phyloP scores from a whole-genome alignment of 306 rosid genomes.

The Corylus heterophylla region DNA sequence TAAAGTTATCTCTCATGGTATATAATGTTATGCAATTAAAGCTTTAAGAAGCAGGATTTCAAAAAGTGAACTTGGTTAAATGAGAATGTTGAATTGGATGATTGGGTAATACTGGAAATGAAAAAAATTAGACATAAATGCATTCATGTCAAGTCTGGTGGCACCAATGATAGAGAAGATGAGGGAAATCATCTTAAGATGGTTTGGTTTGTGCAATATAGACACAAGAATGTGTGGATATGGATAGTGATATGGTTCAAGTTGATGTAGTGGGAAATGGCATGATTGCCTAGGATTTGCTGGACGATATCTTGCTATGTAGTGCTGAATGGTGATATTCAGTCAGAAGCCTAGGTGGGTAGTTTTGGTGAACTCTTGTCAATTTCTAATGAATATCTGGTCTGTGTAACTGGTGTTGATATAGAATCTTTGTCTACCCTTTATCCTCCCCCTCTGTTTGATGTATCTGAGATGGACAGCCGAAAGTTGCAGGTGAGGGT shows the following conservation, averaged over 20 bases:
- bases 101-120: no score
- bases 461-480: constrained; percentile 55
- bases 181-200: no score
- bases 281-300: background rate
- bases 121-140: no score
- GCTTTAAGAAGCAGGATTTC: background rate
- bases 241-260: no score
- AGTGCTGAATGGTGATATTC: background rate
- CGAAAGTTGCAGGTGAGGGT: constrained; percentile 53
- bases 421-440: constrained; percentile 48
- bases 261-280: background rate
- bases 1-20: background rate
- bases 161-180: no score
- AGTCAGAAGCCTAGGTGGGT: no score
- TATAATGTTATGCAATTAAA: background rate
- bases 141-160: no score
- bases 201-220: no score
- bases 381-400: constrained; percentile 61
- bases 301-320: background rate
- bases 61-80: background rate
- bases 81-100: no score
- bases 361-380: no score
- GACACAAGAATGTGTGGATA: no score
- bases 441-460: constrained; percentile 66
- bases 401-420: constrained; percentile 75